These are phyloP conservation scores for Arachis stenosperma DNA, from an alignment of 306 rosid genomes.

Conservation along the genomic window DNA sequence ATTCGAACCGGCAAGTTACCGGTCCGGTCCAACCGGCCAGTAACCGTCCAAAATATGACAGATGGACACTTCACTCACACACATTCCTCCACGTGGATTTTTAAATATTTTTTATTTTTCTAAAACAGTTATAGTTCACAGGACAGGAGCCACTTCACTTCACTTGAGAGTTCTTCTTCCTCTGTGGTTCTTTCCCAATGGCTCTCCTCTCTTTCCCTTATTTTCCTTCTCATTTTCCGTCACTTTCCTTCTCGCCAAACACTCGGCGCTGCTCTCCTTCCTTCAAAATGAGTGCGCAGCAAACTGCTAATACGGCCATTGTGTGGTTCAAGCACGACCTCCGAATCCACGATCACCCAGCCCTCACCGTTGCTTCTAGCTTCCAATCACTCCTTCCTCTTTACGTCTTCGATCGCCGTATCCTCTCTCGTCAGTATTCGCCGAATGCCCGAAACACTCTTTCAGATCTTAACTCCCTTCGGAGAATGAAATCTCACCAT, in stretches of 20 bases:
- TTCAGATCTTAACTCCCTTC: neutral
- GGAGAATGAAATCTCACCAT: neutral
- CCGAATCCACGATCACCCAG: constrained; percentile 83
- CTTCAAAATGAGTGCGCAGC: constrained; percentile 6
- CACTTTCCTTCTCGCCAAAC: constrained; percentile 51
- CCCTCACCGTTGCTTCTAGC: constrained; percentile 60
- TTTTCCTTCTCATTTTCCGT: constrained; percentile 47
- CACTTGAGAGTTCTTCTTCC: neutral
- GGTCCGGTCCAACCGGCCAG: too few relatives aligned
- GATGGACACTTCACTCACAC: neutral
- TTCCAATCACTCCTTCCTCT: constrained; percentile 63
- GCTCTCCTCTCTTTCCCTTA: constrained; percentile 52
- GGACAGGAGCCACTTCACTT: neutral
- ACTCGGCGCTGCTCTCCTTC: constrained; percentile 31
- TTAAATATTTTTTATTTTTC: too few relatives aligned
- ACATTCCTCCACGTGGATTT: neutral
- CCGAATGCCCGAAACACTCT: neutral
- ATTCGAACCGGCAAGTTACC: too few relatives aligned
- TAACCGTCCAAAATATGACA: neutral
- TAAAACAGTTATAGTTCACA: too few relatives aligned
- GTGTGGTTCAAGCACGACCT: constrained; percentile 93
- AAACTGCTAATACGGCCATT: constrained; percentile 49
- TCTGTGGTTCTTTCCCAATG: constrained; percentile 34
- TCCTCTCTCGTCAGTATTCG: constrained; percentile 63
- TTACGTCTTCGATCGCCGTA: constrained; percentile 78